A percentile compares a stretch with the other conserved stretches of the same genome.
These are phyloP conservation scores for Fusarium nodosum DNA, from an alignment of 2,329 filamentous ascomycete genomes.

Conservation along the genomic window DNA sequence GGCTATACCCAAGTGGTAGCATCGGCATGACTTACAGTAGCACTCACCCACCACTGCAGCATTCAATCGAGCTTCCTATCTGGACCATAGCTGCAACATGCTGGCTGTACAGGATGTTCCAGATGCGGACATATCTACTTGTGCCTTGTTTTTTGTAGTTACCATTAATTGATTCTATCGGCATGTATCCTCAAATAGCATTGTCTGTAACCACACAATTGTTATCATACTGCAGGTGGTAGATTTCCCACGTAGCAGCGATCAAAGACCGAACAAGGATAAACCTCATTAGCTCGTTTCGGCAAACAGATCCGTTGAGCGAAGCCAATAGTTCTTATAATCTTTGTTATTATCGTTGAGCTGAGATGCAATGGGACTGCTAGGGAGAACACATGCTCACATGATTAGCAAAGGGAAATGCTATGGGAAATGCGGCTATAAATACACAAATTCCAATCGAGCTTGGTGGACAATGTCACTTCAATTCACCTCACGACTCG, in stretches of 20 bases:
- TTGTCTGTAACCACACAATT: conserved; percentile 1
- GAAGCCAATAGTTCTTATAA: neutral
- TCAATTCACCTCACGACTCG: neutral
- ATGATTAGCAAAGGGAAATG: neutral
- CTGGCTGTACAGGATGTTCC: neutral
- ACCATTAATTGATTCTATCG: neutral
- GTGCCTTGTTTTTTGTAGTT: conserved; percentile 9
- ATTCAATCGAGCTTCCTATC: conserved; percentile 2
- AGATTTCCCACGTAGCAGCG: neutral
- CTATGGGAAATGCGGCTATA: neutral
- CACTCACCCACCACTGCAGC: neutral
- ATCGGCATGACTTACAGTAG: conserved; percentile 7
- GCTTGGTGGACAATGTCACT: neutral
- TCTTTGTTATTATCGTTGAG: neutral
- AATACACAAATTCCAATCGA: neutral
- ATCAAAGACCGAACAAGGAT: neutral
- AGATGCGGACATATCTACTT: neutral
- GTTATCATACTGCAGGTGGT: neutral
- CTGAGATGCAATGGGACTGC: neutral
- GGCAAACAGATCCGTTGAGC: neutral
- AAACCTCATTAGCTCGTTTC: neutral
- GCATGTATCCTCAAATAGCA: neutral
- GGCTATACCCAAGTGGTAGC: neutral
- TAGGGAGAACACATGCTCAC: neutral
- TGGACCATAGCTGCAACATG: neutral